Evolutionary conservation across 352 stramenopile species (phyloP).

Genomic region (Globisporangium cylindrosporum): DNA sequence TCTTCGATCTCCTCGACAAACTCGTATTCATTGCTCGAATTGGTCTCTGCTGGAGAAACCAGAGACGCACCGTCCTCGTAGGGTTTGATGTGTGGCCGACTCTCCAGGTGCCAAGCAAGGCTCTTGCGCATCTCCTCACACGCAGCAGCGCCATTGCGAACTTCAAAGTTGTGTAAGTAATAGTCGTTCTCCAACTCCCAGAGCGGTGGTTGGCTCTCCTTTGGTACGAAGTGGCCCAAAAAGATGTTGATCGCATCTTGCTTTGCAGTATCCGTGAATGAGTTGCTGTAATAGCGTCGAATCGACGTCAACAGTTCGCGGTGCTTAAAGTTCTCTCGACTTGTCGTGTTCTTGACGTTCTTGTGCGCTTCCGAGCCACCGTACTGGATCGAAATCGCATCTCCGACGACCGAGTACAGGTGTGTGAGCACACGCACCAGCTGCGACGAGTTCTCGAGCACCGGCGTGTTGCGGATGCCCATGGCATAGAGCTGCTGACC

Average conservation of each 20-base stretch:
- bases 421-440: conserved; percentile 97
- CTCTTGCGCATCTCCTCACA: conserved; percentile 66
- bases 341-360: conserved; percentile 93
- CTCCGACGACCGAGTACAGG: conserved; percentile 97
- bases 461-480: conserved; percentile 90
- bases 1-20: conserved; percentile 24
- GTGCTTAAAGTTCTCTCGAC: conserved; percentile 89
- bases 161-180: conserved; percentile 90
- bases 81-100: conserved; percentile 28
- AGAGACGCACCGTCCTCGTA: conserved; percentile 11
- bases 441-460: conserved; percentile 87
- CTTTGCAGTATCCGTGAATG: conserved; percentile 98
- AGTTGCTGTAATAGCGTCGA: conserved; percentile 98
- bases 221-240: conserved; percentile 90
- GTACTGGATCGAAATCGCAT: conserved; percentile 99
- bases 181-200: conserved; percentile 89
- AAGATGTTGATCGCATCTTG: conserved; percentile 99
- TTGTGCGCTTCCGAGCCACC: conserved; percentile 99
- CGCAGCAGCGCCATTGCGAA: conserved; percentile 60
- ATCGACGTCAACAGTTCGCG: conserved; percentile 98
- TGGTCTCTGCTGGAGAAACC: conserved; percentile 12
- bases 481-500: conserved; percentile 96
- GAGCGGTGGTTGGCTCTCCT: conserved; percentile 54
- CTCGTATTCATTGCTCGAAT: conserved; percentile 25
- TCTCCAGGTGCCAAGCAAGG: conserved; percentile 59